Base-by-base conservation (phyloP, 257 asterid species). In the Solanum chaucha region DNA sequence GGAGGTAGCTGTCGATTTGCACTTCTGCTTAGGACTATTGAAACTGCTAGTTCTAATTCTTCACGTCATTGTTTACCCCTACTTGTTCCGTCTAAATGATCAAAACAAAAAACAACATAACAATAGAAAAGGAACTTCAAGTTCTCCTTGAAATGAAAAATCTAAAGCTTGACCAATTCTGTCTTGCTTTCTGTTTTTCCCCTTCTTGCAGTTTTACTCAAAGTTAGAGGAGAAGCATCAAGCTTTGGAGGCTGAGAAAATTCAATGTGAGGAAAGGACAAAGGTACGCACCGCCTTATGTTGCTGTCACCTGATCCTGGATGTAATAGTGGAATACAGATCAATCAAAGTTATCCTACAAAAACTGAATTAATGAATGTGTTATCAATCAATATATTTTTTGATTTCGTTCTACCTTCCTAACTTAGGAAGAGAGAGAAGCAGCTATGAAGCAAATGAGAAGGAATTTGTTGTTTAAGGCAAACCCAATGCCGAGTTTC, bases 401-500 rank as follows among this genome's bases (percentile, higher is more conserved):
- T 36, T 35, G 30, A 46, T 84, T 83, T 26, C 32, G 36, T 74
- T 70, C 22, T 30, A 87, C 68, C 89, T n/a, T 36, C 88, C 67
- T 55, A 87, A 89, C 61, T 86, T 86, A 96, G 99, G 98, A 96
- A 91, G 97, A 95, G 86, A 87, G 89, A 64, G 95, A 95, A 88
- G 95, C 93, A 64, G 95, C 98, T 86, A 91, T 96, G 86, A 95
- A 92, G 91, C 98, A 95, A 91, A 90, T 95, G 80, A 89, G 98
- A 88, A 96, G 90, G 90, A 93, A 91, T 90, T 91, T 95, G 92
- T 38, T 70, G 72, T 96, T 96, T 70, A 96, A 95, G 91, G 99
- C 99, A 70, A 92, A 89, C 92, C 98, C 99, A 17, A 92, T 96
- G 99, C 99, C 99, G 78, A 93, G 94, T 93, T 96, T 96, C 92